A percentile compares a stretch with the other conserved stretches of the same genome.
Evolutionary conservation across 495 filamentous ascomycete species (phyloP).

Genomic region (Hypoxylon lenormandii): DNA sequence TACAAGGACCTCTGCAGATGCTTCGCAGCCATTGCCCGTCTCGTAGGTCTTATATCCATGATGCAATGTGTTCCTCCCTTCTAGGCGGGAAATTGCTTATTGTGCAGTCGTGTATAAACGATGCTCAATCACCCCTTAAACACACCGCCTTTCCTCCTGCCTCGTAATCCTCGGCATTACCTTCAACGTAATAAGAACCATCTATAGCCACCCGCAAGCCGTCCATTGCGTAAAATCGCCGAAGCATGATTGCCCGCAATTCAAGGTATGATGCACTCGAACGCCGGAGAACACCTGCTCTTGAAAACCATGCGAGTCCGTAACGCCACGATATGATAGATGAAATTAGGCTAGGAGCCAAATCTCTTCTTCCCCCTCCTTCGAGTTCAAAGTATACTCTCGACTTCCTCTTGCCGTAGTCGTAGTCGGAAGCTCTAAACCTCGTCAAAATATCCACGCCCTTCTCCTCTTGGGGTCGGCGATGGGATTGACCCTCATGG

Average conservation of each 20-base stretch:
- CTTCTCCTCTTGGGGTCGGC: neutral
- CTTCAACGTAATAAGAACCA: conserved; percentile 24
- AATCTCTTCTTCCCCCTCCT: conserved; percentile 22
- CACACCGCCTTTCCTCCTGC: conserved; percentile 14
- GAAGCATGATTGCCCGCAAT: conserved; percentile 22
- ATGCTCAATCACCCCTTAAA: conserved; percentile 6
- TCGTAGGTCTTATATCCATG: neutral
- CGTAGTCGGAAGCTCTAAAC: neutral
- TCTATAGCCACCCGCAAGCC: conserved; percentile 41
- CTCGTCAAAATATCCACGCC: neutral
- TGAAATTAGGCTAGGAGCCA: conserved; percentile 26
- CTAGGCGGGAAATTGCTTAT: neutral
- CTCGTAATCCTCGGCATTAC: conserved; percentile 16
- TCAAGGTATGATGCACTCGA: conserved; percentile 42
- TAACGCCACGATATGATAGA: conserved; percentile 45
- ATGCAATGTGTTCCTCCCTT: neutral
- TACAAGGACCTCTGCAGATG: conserved; percentile 9
- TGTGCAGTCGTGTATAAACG: neutral
- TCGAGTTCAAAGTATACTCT: neutral
- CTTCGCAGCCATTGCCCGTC: conserved; percentile 11
- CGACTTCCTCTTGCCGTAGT: neutral
- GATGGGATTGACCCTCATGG: neutral
- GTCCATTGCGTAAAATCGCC: conserved; percentile 20
- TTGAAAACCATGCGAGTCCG: conserved; percentile 43
- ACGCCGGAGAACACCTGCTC: conserved; percentile 36